These are phyloP conservation scores for Nymphaea colorata DNA, from an alignment of 164 flowering plant genomes.

Conservation along the genomic window DNA sequence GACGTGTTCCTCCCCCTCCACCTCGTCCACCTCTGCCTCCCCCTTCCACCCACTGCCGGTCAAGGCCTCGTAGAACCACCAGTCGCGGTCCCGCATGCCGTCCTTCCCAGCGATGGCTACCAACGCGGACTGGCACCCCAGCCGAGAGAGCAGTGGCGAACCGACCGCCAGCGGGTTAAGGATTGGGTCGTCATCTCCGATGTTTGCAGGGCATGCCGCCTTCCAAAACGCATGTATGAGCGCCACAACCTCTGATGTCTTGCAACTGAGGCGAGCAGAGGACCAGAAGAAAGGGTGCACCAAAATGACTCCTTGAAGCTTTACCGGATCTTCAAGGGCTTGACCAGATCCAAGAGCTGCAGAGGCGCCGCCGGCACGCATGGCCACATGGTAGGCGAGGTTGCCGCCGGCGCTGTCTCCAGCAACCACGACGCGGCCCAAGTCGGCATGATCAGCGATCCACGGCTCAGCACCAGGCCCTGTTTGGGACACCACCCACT, in stretches of 20 bases:
- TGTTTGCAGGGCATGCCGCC: slow-evolving; percentile 13
- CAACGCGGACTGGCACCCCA: slow-evolving; percentile 17
- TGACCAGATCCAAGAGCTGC: neutral
- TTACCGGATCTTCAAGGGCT: neutral
- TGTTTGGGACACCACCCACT: slow-evolving; percentile 8
- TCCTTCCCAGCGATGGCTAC: slow-evolving; percentile 32
- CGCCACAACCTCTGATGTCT: neutral
- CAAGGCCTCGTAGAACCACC: slow-evolving; percentile 18
- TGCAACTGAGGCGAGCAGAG: neutral
- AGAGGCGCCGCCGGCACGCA: neutral
- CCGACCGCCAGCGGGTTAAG: slow-evolving; percentile 14
- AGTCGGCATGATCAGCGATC: slow-evolving; percentile 6
- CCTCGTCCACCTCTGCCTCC: slow-evolving; percentile 18
- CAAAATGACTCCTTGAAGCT: neutral
- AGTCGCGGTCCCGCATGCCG: slow-evolving; percentile 14
- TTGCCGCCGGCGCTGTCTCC: slow-evolving; percentile 32
- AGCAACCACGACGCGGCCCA: slow-evolving; percentile 1
- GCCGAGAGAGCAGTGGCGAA: slow-evolving; percentile 8
- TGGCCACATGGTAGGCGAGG: slow-evolving; percentile 28
- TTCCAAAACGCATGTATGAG: slow-evolving; percentile 3
- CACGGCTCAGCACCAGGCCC: slow-evolving; percentile 3
- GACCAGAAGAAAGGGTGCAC: neutral
- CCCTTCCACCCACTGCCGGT: slow-evolving; percentile 27
- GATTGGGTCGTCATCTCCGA: slow-evolving; percentile 15
- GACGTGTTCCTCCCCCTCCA: slow-evolving; percentile 23